Evolutionary conservation across 225 moss, liverwort and hornwort species (phyloP).

Genomic region (Physcomitrellopsis africana): DNA sequence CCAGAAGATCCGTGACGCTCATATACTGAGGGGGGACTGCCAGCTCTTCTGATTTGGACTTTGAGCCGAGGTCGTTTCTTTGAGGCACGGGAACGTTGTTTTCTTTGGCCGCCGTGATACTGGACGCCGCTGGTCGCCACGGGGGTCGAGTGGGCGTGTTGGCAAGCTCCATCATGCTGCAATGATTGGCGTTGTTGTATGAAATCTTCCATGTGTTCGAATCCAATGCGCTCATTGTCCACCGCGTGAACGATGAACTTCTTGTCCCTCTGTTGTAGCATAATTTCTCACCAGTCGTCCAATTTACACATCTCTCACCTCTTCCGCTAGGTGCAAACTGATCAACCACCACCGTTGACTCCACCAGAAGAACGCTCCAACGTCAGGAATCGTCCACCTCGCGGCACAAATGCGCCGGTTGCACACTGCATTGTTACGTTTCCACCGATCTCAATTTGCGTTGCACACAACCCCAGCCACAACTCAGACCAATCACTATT

Average conservation of each 20-base stretch:
- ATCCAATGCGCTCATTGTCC: slow-evolving; percentile 14
- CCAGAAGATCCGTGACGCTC: slow-evolving; percentile 49
- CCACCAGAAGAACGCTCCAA: too few relatives aligned
- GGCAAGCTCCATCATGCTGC: slow-evolving; percentile 41
- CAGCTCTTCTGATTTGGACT: slow-evolving; percentile 35
- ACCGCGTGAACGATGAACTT: too few relatives aligned
- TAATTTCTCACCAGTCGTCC: too few relatives aligned
- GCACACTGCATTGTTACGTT: too few relatives aligned
- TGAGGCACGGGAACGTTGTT: slow-evolving; percentile 16
- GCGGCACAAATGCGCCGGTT: too few relatives aligned
- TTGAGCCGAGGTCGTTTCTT: slow-evolving; percentile 22
- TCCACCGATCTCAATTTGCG: too few relatives aligned
- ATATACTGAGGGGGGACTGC: slow-evolving; percentile 56
- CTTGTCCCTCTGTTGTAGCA: background rate
- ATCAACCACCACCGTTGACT: too few relatives aligned
- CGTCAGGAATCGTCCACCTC: too few relatives aligned
- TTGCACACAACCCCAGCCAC: too few relatives aligned
- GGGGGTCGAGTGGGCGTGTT: slow-evolving; percentile 48
- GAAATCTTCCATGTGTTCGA: slow-evolving; percentile 44
- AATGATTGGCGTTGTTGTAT: slow-evolving; percentile 44
- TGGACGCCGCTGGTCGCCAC: slow-evolving; percentile 63
- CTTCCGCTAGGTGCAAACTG: too few relatives aligned
- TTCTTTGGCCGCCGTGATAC: slow-evolving; percentile 36
- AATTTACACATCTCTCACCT: too few relatives aligned
- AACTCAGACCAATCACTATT: too few relatives aligned